Evolutionary conservation across 2,329 filamentous ascomycete species (phyloP), one percentile per base, ranked within the genome.

Genomic region (Talaromyces sp.): DNA sequence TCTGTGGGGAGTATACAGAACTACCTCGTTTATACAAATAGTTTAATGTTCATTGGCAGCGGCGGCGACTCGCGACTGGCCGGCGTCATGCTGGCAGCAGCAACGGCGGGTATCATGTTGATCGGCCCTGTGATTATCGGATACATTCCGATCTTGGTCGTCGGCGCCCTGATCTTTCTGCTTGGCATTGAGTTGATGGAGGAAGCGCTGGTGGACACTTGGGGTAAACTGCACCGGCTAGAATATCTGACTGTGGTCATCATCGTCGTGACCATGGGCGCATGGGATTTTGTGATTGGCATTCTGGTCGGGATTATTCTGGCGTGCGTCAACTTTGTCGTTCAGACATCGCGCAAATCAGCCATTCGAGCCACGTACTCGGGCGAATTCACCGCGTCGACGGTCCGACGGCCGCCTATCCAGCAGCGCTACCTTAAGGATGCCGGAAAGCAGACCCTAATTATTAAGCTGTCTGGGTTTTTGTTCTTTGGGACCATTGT

Each of bases 401-500:
- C 95, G 0, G 95, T 99, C 29, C 85, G 95, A 58, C 87, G 95
- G 58, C 96, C 96, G 66, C 90, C 91, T 0, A 87, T 92, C 3
- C 95, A 99, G 68, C 88, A 93, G 62, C 86, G 89, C 62, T 99
- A 95, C 70, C 80, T 99, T 4, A 87, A 88, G 63, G 84, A 93
- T 65, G 93, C 95, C 17, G 93, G 93, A 3, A 84, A 86, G 32
- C 95, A 99, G 72, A 95, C 96, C 35, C 89, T 90, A 61, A 87
- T 98, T 55, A 89, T 96, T 69, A 98, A 98, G 74, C 83, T 99
- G 17, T 89, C 90, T 0, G 93, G 95, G 0, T 98, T 93, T 70
- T 84, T 99, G n/a, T 99, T 99, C 80, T 99, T 99, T 67, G 95
- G 95, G 17, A 98, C 93, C 2, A 96, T 99, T 65, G 93, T 97